phyloP scores from a whole-genome alignment of 179 eudicot genomes.

The Beta macrorhiza region DNA sequence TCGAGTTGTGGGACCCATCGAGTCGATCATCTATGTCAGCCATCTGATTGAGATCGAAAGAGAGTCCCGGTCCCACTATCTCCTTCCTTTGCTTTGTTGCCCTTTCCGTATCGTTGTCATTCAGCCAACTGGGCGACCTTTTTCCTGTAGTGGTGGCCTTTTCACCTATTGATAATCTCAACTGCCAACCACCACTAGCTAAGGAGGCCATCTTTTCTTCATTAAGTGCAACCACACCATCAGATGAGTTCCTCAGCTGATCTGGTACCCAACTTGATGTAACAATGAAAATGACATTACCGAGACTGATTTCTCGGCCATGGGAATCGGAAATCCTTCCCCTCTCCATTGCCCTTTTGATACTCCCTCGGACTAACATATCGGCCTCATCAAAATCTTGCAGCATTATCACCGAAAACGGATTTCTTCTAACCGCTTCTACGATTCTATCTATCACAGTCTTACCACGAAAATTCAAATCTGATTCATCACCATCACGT shows the following conservation, averaged over 20 bases:
- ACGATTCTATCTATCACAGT: slow-evolving; percentile 73
- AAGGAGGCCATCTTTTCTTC: slow-evolving; percentile 56
- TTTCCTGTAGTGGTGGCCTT: slow-evolving; percentile 40
- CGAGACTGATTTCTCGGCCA: slow-evolving; percentile 90
- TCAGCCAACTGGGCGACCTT: slow-evolving; percentile 61
- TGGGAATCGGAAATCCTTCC: slow-evolving; percentile 81
- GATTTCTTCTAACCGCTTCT: slow-evolving; percentile 78
- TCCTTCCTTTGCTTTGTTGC: slow-evolving; percentile 57
- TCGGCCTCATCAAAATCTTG: slow-evolving; percentile 85
- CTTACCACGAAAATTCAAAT: slow-evolving; percentile 65
- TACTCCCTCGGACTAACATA: slow-evolving; percentile 57
- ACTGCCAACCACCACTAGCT: slow-evolving; percentile 67
- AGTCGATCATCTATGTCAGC: slow-evolving; percentile 55
- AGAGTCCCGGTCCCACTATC: slow-evolving; percentile 27
- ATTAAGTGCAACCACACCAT: slow-evolving; percentile 30
- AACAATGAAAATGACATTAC: slow-evolving; percentile 69
- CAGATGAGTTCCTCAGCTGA: slow-evolving; percentile 24
- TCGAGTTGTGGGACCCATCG: slow-evolving; percentile 75
- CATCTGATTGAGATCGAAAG: slow-evolving; percentile 68
- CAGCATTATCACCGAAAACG: slow-evolving; percentile 72
- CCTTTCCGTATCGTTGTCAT: slow-evolving; percentile 38
- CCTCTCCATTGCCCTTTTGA: slow-evolving; percentile 82
- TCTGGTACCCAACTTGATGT: slow-evolving; percentile 58
- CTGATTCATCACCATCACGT: slow-evolving; percentile 56
- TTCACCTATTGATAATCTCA: slow-evolving; percentile 50